phyloP scores from a whole-genome alignment of 345 rosid genomes.

The Microcos paniculata region DNA sequence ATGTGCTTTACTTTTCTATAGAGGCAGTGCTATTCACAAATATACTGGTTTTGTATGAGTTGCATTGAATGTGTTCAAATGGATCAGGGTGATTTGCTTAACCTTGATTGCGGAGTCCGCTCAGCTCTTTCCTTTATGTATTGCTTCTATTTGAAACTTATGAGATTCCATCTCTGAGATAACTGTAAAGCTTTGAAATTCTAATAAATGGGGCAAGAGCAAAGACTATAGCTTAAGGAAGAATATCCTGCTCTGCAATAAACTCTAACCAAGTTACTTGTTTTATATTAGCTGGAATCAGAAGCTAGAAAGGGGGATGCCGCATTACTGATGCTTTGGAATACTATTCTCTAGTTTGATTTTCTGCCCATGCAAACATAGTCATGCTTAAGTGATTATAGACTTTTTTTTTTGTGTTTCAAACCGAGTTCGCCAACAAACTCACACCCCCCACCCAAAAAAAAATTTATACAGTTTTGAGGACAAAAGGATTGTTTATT shows the following conservation, averaged over 20 bases:
- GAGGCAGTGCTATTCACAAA: background rate
- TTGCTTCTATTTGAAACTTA: background rate
- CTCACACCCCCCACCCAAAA: background rate
- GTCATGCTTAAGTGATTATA: background rate
- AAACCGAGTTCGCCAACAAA: background rate
- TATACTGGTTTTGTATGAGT: background rate
- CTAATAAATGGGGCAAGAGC: background rate
- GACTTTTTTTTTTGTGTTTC: background rate
- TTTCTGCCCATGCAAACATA: background rate
- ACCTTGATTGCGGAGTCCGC: background rate
- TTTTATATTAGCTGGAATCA: background rate
- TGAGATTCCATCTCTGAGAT: background rate
- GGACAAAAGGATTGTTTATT: background rate
- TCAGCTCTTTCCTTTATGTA: background rate
- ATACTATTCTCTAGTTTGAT: slow-evolving; percentile 3
- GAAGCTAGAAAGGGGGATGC: background rate
- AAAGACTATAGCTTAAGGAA: background rate
- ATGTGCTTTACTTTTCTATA: background rate
- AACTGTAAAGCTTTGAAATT: background rate
- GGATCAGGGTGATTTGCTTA: background rate
- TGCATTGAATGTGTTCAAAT: background rate
- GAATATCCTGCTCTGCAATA: background rate
- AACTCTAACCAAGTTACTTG: background rate
- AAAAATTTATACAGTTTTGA: too few species aligned
- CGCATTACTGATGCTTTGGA: background rate